Percentiles rank a stretch among this genome's conserved stretches.
Conservation (phyloP, 257 asterid species). For the Linderniella brevidens region DNA sequence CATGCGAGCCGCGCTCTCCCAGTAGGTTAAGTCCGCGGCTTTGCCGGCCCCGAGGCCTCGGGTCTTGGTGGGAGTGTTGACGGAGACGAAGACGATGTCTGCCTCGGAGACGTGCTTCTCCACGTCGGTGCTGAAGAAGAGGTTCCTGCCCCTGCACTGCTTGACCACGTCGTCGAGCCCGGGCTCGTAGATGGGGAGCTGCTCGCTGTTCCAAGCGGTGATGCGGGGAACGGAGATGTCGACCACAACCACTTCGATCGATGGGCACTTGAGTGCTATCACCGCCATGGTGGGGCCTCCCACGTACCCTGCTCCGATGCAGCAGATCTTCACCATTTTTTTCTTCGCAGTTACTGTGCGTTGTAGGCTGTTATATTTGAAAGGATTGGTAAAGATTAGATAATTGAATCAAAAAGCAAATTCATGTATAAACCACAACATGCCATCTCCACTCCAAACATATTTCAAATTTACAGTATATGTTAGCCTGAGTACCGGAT, state of each 20-base stretch:
- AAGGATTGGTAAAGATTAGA: no score
- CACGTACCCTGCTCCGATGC: slow-evolving; percentile 39
- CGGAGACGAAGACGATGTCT: slow-evolving; percentile 43
- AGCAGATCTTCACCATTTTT: slow-evolving; percentile 32
- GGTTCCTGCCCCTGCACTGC: slow-evolving; percentile 44
- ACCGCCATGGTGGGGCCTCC: slow-evolving; percentile 44
- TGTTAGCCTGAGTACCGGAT: no score
- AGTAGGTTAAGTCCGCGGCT: slow-evolving; percentile 46
- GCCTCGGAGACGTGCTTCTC: slow-evolving; percentile 43
- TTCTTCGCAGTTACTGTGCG: background rate
- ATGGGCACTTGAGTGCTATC: slow-evolving; percentile 32
- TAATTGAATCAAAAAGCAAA: no score
- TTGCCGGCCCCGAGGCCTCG: slow-evolving; percentile 57
- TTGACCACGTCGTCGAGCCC: slow-evolving; percentile 52
- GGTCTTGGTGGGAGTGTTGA: slow-evolving; percentile 46
- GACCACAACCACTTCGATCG: slow-evolving; percentile 30
- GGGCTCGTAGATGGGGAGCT: slow-evolving; percentile 54
- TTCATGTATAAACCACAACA: no score
- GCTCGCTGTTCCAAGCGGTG: slow-evolving; percentile 37
- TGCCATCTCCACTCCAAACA: no score
- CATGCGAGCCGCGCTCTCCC: slow-evolving; percentile 59
- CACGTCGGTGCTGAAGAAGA: slow-evolving; percentile 38
- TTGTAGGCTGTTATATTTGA: no score
- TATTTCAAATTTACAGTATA: no score
- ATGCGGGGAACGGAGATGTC: slow-evolving; percentile 32